Conservation (phyloP, 371 early-diverging fungal species). For the Mucor mucedo region DNA sequence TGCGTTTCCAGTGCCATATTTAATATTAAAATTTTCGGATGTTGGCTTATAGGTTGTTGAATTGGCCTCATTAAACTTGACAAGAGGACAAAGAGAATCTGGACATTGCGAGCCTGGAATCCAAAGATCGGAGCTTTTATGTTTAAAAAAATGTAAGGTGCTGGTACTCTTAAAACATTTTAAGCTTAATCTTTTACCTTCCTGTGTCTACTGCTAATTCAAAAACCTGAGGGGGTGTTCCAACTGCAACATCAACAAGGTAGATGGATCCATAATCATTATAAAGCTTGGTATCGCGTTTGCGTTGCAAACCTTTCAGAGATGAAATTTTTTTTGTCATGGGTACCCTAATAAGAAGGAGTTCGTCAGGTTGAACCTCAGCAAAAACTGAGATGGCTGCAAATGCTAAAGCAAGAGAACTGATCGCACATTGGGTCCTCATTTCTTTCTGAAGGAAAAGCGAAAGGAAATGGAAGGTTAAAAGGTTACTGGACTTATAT, state of each 20-base stretch:
- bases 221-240: slow-evolving; percentile 46
- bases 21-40: slow-evolving; percentile 24
- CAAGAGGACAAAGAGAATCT: slow-evolving; percentile 29
- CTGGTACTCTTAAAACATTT: background rate
- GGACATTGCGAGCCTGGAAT: slow-evolving; percentile 39
- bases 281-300: slow-evolving; percentile 20
- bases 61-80: slow-evolving; percentile 32
- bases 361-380: background rate
- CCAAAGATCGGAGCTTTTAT: slow-evolving; percentile 47
- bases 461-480: too few species aligned
- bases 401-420: background rate
- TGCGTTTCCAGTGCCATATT: slow-evolving; percentile 46
- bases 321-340: slow-evolving; percentile 2
- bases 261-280: slow-evolving; percentile 34
- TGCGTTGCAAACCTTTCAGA: background rate
- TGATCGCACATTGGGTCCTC: background rate
- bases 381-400: background rate
- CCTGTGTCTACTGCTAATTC: slow-evolving; percentile 43
- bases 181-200: slow-evolving; percentile 27
- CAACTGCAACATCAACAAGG: slow-evolving; percentile 31
- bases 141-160: background rate
- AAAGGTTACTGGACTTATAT: too few species aligned
- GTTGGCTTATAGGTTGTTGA: slow-evolving; percentile 37
- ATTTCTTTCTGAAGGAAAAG: background rate
- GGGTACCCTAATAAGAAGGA: slow-evolving; percentile 6